Base-by-base conservation (phyloP, 2,329 filamentous ascomycete species). In the Ilyonectria robusta region DNA sequence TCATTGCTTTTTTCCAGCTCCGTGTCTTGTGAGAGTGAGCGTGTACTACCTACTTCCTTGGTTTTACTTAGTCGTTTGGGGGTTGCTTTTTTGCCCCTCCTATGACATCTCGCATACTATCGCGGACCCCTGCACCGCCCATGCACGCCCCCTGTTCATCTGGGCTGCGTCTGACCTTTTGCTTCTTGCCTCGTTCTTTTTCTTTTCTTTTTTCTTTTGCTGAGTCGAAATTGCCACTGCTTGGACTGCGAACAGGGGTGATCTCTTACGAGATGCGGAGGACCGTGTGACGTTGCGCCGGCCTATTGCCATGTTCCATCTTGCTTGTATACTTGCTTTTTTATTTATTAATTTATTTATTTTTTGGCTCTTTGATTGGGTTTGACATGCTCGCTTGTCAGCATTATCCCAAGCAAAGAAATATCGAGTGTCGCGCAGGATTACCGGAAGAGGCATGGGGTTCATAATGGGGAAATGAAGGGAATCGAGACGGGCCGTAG, bases 301-400 rank as follows among this genome's bases (percentile, higher is more conserved):
- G 55, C 70, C 62, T 62, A 59, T 62, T 70, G 66, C 57, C 62
- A 70, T 73, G 40, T 66, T 70, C 70, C 60, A 66, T 66, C 42
- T 62, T 65, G 44, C 57, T 40, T 53, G 57, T 61, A 23, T 62
- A 42, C 13, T 57, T 33, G 44, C 57, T 40, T 55, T 59, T 61
- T 17, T 26, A 51, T n/a, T 54, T 65, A 4, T 46, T 40, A 37
- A 26, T 44, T 40, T 37, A n/a, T n/a, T n/a, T n/a, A n/a, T 59
- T 58, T 53, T 26, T 29, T 29, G 46, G 61, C 51, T 40, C 33
- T 37, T 35, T 60, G 13, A 15, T 15, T 9, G 9, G 44, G 10
- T 13, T 31, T 33, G 29, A 31, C 15, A 23, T 23, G 15, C 19
- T 11, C 44, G 23, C 21, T 23, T 3, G 44, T 15, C 44, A 26